Conservation (phyloP, 2,329 filamentous ascomycete genomes). For the Colletotrichum sp. region DNA sequence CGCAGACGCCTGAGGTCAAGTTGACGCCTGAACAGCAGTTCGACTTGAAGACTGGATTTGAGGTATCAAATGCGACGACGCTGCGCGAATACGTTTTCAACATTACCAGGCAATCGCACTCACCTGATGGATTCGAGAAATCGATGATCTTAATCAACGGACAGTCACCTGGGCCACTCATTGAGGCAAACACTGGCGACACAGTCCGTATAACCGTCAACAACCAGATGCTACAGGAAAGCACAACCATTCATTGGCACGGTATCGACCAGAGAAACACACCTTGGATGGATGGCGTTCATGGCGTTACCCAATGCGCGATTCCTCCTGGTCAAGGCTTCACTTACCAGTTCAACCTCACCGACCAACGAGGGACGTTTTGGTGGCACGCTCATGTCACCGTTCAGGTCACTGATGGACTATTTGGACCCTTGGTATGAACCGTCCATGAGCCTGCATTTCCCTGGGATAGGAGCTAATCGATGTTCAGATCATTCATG, state of each 20-base stretch:
- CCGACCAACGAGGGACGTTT: constrained; percentile 62
- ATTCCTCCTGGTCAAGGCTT: constrained; percentile 61
- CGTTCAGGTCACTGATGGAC: constrained; percentile 18
- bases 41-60: constrained; percentile 5
- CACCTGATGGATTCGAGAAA: constrained; percentile 61
- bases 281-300: constrained; percentile 70
- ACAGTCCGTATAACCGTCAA: constrained; percentile 43
- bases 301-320: constrained; percentile 64
- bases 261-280: constrained; percentile 69
- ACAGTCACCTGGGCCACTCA: constrained; percentile 69
- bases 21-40: constrained; percentile 11
- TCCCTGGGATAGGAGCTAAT: no score
- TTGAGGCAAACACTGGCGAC: constrained; percentile 53
- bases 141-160: constrained; percentile 67
- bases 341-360: constrained; percentile 63
- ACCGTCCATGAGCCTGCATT: no score
- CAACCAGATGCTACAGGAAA: constrained; percentile 39
- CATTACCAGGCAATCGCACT: constrained; percentile 51
- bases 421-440: constrained; percentile 21
- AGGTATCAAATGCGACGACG: neutral
- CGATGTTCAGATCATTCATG: constrained; percentile 37
- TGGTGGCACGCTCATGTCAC: constrained; percentile 66
- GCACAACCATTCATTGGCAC: constrained; percentile 71
- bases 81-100: constrained; percentile 60
- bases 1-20: neutral